These are phyloP conservation scores for Kurtzmaniella quercitrusa DNA, from an alignment of 1,139 yeast species.

Conservation along the genomic window DNA sequence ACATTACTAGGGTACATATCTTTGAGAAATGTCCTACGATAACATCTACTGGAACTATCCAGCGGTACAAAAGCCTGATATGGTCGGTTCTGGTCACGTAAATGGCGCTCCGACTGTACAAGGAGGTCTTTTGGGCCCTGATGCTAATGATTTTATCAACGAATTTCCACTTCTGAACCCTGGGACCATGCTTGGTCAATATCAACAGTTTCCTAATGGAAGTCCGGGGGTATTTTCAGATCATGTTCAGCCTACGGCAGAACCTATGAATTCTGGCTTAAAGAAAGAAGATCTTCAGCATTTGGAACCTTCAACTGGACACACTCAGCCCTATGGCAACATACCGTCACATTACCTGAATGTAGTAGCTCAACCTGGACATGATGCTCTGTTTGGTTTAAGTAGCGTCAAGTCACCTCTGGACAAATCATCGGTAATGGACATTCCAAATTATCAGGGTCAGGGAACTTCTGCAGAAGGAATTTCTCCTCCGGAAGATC, in stretches of 20 bases:
- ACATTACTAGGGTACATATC: no score
- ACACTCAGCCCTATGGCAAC: no score
- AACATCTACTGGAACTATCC: background rate
- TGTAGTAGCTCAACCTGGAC: background rate
- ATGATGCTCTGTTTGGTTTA: background rate
- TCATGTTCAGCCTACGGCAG: no score
- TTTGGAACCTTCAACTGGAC: background rate
- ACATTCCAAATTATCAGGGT: background rate
- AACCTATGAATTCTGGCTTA: background rate
- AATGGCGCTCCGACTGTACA: no score
- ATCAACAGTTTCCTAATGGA: background rate
- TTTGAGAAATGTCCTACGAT: background rate
- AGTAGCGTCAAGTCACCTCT: background rate
- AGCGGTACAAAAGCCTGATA: background rate
- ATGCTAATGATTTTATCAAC: background rate
- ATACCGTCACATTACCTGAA: no score
- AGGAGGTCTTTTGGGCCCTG: background rate
- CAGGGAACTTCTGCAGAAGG: background rate
- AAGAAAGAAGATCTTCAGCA: background rate
- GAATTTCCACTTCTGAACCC: background rate
- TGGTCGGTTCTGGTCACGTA: background rate
- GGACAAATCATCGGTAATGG: background rate
- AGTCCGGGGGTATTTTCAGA: background rate
- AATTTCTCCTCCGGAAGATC: constrained; percentile 2
- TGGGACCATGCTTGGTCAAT: background rate